Evolutionary conservation across 768 basidiomycete species (phyloP).

Genomic region (Filobasidium floriforme): DNA sequence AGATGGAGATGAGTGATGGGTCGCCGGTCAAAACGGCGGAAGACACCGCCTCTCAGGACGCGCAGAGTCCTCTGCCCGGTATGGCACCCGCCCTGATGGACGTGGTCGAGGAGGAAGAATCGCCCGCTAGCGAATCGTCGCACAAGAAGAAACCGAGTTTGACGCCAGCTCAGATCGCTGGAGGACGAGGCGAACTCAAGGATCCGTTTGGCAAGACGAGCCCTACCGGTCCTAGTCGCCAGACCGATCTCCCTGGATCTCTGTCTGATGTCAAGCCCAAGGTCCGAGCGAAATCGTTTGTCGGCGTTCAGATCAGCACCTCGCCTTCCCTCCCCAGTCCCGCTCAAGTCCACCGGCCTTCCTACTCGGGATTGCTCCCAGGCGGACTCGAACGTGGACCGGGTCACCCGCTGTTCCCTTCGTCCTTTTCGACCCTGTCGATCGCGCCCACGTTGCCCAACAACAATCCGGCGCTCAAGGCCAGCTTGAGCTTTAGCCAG

Average conservation of each 20-base stretch:
- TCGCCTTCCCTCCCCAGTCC: conserved; percentile 23
- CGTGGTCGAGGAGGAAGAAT: conserved; percentile 36
- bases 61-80: conserved; percentile 11
- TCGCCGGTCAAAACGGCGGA: too few relatives aligned
- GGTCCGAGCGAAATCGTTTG: conserved; percentile 37
- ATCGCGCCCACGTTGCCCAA: conserved; percentile 56
- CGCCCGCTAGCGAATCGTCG: conserved; percentile 9
- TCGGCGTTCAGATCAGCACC: conserved; percentile 40
- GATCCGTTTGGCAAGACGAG: conserved; percentile 21
- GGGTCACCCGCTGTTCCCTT: conserved; percentile 73
- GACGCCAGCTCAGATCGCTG: conserved; percentile 20
- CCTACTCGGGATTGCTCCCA: conserved; percentile 7
- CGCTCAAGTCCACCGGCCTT: conserved; percentile 12
- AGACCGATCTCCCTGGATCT: conserved; percentile 7
- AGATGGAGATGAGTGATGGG: background rate
- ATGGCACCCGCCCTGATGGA: conserved; percentile 30
- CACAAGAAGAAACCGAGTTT: background rate
- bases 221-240: background rate
- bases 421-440: conserved; percentile 64
- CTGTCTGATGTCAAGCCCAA: background rate
- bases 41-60: background rate
- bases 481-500: conserved; percentile 28
- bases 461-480: conserved; percentile 29
- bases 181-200: conserved; percentile 9
- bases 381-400: conserved; percentile 55